phyloP scores from a whole-genome alignment of 352 stramenopile species.

The Phytophthora tentaculata region DNA sequence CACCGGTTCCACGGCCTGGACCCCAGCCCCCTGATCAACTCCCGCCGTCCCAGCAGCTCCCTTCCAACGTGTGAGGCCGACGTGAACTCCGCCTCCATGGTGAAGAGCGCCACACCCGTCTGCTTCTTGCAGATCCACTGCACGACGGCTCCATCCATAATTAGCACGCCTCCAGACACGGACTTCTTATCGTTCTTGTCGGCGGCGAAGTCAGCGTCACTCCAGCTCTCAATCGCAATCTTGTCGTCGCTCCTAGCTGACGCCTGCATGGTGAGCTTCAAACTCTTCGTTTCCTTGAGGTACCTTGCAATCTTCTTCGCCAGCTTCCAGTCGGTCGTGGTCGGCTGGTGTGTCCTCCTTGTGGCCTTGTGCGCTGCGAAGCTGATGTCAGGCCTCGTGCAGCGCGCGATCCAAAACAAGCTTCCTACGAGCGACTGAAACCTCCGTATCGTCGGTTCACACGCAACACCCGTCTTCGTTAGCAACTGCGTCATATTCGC shows the following conservation, averaged over 20 bases:
- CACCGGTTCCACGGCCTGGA: neutral
- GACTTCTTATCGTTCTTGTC: conserved; percentile 9
- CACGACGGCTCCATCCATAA: conserved; percentile 1
- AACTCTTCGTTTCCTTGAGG: conserved; percentile 1
- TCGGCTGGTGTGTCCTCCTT: no score
- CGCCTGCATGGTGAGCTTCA: conserved; percentile 4
- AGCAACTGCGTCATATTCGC: neutral
- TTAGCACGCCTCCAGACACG: neutral
- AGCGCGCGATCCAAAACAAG: conserved; percentile 35
- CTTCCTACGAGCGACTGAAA: conserved; percentile 43
- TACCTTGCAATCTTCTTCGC: neutral
- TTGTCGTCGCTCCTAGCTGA: neutral
- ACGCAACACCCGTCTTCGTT: neutral
- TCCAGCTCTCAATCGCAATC: neutral
- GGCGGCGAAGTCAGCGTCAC: conserved; percentile 4
- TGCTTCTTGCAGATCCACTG: conserved; percentile 14
- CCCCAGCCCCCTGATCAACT: neutral
- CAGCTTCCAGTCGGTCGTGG: no score
- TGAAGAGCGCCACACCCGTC: neutral
- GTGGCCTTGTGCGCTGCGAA: no score
- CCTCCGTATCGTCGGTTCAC: conserved; percentile 15
- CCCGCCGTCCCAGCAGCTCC: neutral
- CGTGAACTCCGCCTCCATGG: conserved; percentile 6
- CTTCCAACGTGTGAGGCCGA: conserved; percentile 6
- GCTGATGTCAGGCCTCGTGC: no score